phyloP scores from a whole-genome alignment of 2,329 filamentous ascomycete species.

The Xylariaceae sp. region DNA sequence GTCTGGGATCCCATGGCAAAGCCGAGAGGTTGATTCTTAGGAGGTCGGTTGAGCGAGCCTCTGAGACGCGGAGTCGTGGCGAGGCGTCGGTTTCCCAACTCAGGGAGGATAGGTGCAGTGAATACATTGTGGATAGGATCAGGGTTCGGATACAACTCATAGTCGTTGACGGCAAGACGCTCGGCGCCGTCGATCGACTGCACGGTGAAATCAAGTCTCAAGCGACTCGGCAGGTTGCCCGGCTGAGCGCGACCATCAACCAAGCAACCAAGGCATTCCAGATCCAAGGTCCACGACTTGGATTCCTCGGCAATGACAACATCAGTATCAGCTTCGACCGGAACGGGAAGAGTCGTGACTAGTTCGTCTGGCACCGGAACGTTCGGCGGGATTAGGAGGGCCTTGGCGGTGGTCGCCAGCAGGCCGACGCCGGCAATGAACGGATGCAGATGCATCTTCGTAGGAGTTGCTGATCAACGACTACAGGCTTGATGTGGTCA shows the following conservation, averaged over 20 bases:
- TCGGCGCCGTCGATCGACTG: slow-evolving; percentile 40
- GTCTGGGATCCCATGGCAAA: slow-evolving; percentile 43
- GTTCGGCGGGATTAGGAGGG: slow-evolving; percentile 31
- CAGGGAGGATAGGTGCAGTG: slow-evolving; percentile 42
- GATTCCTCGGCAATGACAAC: slow-evolving; percentile 15
- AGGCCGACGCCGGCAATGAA: slow-evolving; percentile 33
- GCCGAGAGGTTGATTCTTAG: slow-evolving; percentile 36
- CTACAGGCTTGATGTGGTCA: not conserved
- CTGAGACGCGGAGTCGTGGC: slow-evolving; percentile 30
- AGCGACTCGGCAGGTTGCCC: slow-evolving; percentile 37
- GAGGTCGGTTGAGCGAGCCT: slow-evolving; percentile 24
- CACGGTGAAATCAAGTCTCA: slow-evolving; percentile 52
- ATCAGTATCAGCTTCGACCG: slow-evolving; percentile 20
- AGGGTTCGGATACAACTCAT: slow-evolving; percentile 53
- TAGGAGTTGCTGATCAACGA: slow-evolving; percentile 1
- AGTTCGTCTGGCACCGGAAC: slow-evolving; percentile 24
- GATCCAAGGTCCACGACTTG: slow-evolving; percentile 25
- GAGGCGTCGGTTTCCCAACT: slow-evolving; percentile 27
- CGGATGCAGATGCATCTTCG: slow-evolving; percentile 33
- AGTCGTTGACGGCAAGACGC: slow-evolving; percentile 53
- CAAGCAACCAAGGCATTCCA: slow-evolving; percentile 31
- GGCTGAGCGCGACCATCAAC: slow-evolving; percentile 9
- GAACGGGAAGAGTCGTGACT: slow-evolving; percentile 30
- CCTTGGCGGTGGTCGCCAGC: slow-evolving; percentile 33
- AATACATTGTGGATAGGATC: slow-evolving; percentile 42